Evolutionary conservation across 345 rosid genomes (phyloP), one percentile per base, ranked within the genome.

Genomic region (Heritiera fomes): DNA sequence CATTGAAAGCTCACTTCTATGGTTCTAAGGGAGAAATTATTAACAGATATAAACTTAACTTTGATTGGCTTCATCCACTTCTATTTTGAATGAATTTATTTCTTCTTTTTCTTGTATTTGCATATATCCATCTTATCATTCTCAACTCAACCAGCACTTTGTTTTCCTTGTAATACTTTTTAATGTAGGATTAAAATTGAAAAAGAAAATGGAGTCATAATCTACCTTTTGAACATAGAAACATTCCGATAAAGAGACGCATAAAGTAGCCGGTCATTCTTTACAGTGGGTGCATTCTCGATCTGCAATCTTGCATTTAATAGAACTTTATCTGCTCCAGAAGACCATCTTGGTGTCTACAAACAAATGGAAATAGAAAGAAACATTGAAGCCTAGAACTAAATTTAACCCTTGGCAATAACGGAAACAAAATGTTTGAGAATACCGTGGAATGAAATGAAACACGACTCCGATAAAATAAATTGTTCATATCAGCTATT

Each of bases 141-240:
- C 72, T 68, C 61, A 41, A 40, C 66, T 67, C n/a, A 60, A 60
- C 76, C 52, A 41, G 13, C 40, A 20, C 65, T 75, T 1, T 60
- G 17, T 8, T 59, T 50, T 71, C 41, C 11, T 15, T 30, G 40
- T 46, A 45, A 28, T 41, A 46, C 45, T 2, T 45, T 62, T 45
- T 23, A 58, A 75, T 45, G 10, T 28, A 47, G 28, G 77, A 46
- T 46, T 40, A 4, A 56, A 45, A 34, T 34, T 17, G 65, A 20
- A 46, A 34, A 32, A 5, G 17, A 43, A 34, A 79, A 78, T 63
- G 68, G 40, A 13, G 71, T 28, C 50, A 18, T 11, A 71, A 56
- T 38, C 75, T 72, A 90, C 99, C 89, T 91, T 86, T 86, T 90
- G 89, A 95, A 95, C 88, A 80, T 88, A 74, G 98, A 93, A 60